Conservation (phyloP, 768 basidiomycete species). For the Lactarius vividus region DNA sequence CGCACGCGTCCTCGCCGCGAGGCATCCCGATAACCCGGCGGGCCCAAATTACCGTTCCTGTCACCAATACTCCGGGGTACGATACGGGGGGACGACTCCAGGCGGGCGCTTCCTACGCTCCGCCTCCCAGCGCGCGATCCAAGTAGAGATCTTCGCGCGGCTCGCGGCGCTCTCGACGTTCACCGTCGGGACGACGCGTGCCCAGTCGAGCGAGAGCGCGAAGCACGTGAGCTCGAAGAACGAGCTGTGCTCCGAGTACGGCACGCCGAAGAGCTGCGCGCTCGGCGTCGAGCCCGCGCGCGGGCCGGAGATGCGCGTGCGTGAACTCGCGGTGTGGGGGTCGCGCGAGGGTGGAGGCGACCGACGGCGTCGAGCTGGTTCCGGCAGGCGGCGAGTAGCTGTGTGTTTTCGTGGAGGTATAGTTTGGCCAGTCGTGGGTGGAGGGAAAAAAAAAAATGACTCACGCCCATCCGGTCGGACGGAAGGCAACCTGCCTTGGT, state of each 20-base stretch:
- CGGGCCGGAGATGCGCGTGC: constrained; percentile 61
- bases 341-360: constrained; percentile 65
- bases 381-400: constrained; percentile 70
- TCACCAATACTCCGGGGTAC: constrained; percentile 49
- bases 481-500: constrained; percentile 72
- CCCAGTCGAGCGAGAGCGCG: constrained; percentile 83
- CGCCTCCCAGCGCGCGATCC: constrained; percentile 86
- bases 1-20: too few species aligned
- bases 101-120: constrained; percentile 62
- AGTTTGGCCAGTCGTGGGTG: too few species aligned
- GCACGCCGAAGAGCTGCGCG: constrained; percentile 76
- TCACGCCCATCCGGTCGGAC: constrained; percentile 97
- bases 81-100: constrained; percentile 36
- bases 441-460: constrained; percentile 38
- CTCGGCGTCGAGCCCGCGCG: constrained; percentile 68
- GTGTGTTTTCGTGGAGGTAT: background rate
- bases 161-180: constrained; percentile 75
- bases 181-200: constrained; percentile 92
- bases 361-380: constrained; percentile 56
- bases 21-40: too few species aligned
- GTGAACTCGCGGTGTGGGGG: constrained; percentile 69
- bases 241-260: constrained; percentile 94
- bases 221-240: constrained; percentile 97
- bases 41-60: too few species aligned
- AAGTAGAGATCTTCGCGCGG: constrained; percentile 81